These are phyloP conservation scores for Paecilomyces niveus DNA, from an alignment of 2,329 filamentous ascomycete genomes.

Conservation along the genomic window DNA sequence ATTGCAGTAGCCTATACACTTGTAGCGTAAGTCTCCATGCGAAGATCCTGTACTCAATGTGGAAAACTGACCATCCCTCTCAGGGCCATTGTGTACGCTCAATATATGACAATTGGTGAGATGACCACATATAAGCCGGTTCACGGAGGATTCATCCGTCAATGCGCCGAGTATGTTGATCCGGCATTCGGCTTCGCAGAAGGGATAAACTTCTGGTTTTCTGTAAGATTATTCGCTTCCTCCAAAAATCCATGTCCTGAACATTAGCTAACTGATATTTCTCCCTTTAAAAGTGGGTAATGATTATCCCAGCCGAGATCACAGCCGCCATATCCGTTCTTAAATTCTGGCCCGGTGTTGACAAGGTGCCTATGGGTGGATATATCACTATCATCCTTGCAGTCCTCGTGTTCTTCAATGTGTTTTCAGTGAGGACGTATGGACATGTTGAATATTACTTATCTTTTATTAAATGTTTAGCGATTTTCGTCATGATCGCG, in stretches of 20 bases:
- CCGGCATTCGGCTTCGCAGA: conserved; percentile 27
- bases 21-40: conserved; percentile 14
- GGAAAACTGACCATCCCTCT: background rate
- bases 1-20: conserved; percentile 27
- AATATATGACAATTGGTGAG: conserved; percentile 27
- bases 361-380: conserved; percentile 19
- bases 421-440: conserved; percentile 21
- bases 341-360: conserved; percentile 23
- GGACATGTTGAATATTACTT: conserved; percentile 25
- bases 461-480: conserved; percentile 23
- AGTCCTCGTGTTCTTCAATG: conserved; percentile 18
- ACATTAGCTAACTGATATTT: background rate
- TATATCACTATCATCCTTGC: conserved; percentile 27
- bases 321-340: conserved; percentile 26
- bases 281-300: conserved; percentile 17
- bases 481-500: conserved; percentile 25
- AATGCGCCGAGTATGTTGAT: conserved; percentile 25
- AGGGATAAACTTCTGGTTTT: conserved; percentile 29
- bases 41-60: background rate
- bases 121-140: conserved; percentile 25
- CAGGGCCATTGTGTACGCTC: conserved; percentile 24
- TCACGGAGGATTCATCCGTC: conserved; percentile 27
- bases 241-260: background rate
- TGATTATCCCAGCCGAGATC: conserved; percentile 28
- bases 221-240: conserved; percentile 8